Evolutionary conservation across 2,329 filamentous ascomycete genomes (phyloP).

Genomic region (Hymenoscyphus salicellus): DNA sequence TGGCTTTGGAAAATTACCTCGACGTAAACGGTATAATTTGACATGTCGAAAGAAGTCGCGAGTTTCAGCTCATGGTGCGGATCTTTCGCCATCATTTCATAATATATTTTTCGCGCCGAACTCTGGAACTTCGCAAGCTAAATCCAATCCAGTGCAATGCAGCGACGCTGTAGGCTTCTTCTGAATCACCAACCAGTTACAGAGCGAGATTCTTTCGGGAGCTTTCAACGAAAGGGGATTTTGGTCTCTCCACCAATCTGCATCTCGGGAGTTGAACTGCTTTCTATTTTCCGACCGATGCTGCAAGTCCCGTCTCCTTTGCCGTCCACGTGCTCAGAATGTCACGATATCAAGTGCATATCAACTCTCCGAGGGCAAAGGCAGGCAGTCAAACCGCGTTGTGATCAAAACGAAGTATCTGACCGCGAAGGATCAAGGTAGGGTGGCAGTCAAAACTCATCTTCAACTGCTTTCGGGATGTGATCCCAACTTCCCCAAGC

Average conservation of each 20-base stretch:
- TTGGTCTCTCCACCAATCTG: not conserved
- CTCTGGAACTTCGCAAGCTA: not conserved
- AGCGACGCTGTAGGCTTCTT: not conserved
- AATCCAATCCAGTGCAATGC: not conserved
- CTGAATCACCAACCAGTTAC: too few relatives aligned
- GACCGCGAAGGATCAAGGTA: not conserved
- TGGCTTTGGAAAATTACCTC: not conserved
- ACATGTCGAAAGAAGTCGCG: not conserved
- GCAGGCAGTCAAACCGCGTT: not conserved
- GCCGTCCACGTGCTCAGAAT: not conserved
- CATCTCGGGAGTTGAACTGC: not conserved
- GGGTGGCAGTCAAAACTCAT: not conserved
- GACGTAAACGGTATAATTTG: not conserved
- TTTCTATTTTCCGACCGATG: not conserved
- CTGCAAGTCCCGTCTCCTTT: not conserved
- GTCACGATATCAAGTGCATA: conserved; percentile 1
- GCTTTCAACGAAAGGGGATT: not conserved
- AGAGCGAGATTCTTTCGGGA: not conserved
- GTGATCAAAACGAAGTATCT: not conserved
- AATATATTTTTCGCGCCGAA: not conserved
- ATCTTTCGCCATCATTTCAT: not conserved
- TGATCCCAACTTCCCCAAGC: not conserved
- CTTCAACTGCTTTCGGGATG: not conserved
- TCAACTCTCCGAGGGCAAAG: not conserved
- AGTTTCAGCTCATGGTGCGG: not conserved